Evolutionary conservation across 2,329 filamentous ascomycete genomes (phyloP).

Genomic region (Diaporthe vaccinii): DNA sequence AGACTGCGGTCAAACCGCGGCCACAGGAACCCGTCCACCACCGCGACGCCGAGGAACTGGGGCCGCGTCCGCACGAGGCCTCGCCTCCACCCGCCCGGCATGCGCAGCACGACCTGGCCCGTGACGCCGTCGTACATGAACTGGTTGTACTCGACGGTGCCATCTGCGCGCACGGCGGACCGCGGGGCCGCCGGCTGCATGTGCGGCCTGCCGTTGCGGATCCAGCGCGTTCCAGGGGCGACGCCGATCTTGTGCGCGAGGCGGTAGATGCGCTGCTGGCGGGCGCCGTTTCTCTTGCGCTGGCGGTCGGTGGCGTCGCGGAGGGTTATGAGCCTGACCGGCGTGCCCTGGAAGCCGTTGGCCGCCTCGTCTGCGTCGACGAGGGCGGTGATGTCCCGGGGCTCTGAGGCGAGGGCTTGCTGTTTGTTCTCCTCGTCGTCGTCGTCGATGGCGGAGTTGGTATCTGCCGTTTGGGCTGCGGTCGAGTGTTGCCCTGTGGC

Average conservation of each 20-base stretch:
- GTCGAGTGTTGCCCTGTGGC: neutral
- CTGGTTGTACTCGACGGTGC: neutral
- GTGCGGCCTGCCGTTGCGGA: neutral
- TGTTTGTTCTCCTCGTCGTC: neutral
- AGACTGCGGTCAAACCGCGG: neutral
- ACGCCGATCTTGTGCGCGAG: slow-evolving; percentile 1
- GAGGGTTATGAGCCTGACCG: neutral
- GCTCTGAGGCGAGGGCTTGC: neutral
- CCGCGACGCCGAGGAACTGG: neutral
- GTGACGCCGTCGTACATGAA: neutral
- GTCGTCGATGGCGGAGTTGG: neutral
- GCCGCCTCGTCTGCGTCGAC: neutral
- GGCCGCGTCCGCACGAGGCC: neutral
- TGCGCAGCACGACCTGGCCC: neutral
- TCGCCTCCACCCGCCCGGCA: slow-evolving; percentile 1
- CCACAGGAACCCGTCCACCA: slow-evolving; percentile 2
- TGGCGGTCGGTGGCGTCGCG: neutral
- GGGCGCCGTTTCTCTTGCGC: neutral
- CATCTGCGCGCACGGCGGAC: no score
- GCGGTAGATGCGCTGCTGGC: neutral
- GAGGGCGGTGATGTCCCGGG: neutral
- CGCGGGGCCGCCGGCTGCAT: neutral
- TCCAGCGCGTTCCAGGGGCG: neutral
- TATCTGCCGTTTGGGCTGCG: fast-evolving
- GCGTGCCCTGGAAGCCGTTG: neutral